These are phyloP conservation scores for Paramecium primaurelia DNA, from an alignment of 73 alveolate genomes.

Conservation along the genomic window DNA sequence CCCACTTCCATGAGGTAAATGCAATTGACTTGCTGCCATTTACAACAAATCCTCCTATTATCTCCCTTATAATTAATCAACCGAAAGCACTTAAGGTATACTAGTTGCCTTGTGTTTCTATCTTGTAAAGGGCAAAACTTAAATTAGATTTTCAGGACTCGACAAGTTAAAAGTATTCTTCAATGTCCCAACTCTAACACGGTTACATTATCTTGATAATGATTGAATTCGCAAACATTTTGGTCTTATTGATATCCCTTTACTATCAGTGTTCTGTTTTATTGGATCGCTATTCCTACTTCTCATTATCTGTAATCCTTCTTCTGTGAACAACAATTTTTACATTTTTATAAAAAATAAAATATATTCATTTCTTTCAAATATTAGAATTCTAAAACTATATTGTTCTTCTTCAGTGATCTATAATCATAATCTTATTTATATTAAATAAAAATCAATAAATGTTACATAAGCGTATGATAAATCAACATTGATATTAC, in stretches of 20 bases:
- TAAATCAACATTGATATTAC: too few relatives aligned
- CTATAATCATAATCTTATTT: background rate
- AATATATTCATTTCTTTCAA: background rate
- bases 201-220: conserved; percentile 17
- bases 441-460: background rate
- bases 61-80: background rate
- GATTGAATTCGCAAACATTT: background rate
- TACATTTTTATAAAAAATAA: background rate
- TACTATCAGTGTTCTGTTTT: background rate
- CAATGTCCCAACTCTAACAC: conserved; percentile 10
- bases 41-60: background rate
- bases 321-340: conserved; percentile 12
- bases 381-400: background rate
- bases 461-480: too few relatives aligned
- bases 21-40: background rate
- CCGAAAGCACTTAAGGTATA: background rate
- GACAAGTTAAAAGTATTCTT: background rate
- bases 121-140: conserved; percentile 25
- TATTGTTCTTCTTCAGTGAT: too few relatives aligned
- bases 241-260: background rate
- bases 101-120: background rate
- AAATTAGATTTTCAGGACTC: background rate
- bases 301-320: conserved; percentile 4
- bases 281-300: background rate
- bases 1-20: background rate